A percentile compares a stretch with the other conserved stretches of the same genome.
Conservation (phyloP, 2,329 filamentous ascomycete genomes). For the Trichoderma sp. region DNA sequence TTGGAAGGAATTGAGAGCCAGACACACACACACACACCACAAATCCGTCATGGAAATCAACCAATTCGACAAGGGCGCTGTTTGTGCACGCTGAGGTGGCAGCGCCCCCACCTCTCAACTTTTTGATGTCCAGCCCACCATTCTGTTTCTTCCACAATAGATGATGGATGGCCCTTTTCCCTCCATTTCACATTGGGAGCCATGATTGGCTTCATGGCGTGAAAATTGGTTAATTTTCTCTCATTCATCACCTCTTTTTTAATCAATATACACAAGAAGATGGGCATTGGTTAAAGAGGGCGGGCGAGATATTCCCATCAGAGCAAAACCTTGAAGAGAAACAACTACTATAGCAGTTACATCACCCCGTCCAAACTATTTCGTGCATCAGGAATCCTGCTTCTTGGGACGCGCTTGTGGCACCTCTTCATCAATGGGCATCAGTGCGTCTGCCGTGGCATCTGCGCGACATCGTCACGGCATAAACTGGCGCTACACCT, state of each 20-base stretch:
- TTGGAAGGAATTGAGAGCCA: neutral
- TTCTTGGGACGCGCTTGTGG: neutral
- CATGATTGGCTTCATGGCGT: neutral
- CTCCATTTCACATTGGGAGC: neutral
- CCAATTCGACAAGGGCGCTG: neutral
- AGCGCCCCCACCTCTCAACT: neutral
- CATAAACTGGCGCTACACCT: neutral
- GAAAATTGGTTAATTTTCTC: neutral
- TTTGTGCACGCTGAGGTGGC: conserved; percentile 16
- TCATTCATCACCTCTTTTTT: neutral
- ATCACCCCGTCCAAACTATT: neutral
- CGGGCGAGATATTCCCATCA: neutral
- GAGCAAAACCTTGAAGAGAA: neutral
- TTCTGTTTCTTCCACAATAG: neutral
- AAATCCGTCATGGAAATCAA: neutral
- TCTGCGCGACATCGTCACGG: conserved; percentile 8
- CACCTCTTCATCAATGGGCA: conserved; percentile 11
- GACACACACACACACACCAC: neutral
- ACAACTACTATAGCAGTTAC: neutral
- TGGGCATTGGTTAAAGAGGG: neutral
- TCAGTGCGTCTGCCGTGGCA: conserved; percentile 8
- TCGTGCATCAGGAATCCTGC: neutral
- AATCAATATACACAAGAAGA: neutral
- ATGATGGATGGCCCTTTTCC: neutral
- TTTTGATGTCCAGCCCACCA: neutral